Percentiles rank a stretch among this genome's conserved stretches.
phyloP scores from a whole-genome alignment of 164 flowering plant species.

The Pachysandra terminalis region DNA sequence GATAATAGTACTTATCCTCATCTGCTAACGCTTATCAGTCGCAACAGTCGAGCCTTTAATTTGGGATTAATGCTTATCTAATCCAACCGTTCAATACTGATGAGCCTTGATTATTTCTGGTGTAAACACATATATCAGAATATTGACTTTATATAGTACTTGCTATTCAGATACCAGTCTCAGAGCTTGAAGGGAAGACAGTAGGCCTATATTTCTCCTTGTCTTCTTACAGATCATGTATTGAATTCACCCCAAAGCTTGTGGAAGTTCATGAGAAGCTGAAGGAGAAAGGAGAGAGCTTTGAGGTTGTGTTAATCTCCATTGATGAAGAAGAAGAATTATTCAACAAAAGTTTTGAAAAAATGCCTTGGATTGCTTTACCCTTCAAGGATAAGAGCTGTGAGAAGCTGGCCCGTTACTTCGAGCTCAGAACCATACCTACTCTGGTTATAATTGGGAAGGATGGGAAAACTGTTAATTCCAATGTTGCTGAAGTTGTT shows the following conservation, averaged over 20 bases:
- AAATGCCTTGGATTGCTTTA: conserved; percentile 25
- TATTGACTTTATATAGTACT: background rate
- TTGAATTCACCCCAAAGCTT: conserved; percentile 20
- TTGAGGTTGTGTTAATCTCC: conserved; percentile 23
- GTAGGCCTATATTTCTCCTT: conserved; percentile 30
- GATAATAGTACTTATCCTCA: no score
- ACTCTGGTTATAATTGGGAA: conserved; percentile 23
- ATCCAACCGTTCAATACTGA: no score
- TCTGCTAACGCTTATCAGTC: no score
- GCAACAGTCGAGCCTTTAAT: no score
- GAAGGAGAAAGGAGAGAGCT: conserved; percentile 24
- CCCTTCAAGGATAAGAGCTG: conserved; percentile 21
- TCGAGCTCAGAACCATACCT: conserved; percentile 15
- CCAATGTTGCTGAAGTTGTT: conserved; percentile 20
- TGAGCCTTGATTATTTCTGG: no score
- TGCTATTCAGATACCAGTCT: conserved; percentile 24
- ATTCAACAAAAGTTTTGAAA: conserved; percentile 11
- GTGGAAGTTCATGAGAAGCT: conserved; percentile 19
- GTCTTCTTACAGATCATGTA: background rate
- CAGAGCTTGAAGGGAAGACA: conserved; percentile 35
- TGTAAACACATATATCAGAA: no score
- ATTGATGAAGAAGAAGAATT: conserved; percentile 17
- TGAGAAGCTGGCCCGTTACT: conserved; percentile 12
- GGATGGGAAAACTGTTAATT: conserved; percentile 27
- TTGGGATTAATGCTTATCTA: no score